Percentiles rank a stretch among this genome's conserved stretches.
These are phyloP conservation scores for Pyricularia sp. DNA, from an alignment of 2,329 filamentous ascomycete species.

Conservation along the genomic window DNA sequence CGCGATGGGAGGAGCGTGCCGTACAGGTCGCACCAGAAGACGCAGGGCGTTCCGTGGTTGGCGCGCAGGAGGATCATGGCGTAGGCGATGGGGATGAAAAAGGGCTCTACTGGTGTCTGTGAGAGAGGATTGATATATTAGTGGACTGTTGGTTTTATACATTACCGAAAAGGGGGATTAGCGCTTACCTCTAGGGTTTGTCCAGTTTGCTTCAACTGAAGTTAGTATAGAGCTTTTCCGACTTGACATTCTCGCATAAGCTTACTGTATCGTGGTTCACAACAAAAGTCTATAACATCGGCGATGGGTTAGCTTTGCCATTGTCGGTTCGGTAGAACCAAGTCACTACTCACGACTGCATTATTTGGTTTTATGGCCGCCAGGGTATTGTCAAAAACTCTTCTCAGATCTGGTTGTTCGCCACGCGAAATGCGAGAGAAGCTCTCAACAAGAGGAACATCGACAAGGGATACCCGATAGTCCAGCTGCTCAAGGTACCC, in stretches of 20 bases:
- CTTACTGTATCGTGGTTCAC: conserved; percentile 56
- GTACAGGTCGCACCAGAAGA: conserved; percentile 65
- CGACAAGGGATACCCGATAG: conserved; percentile 49
- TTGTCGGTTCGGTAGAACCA: background rate
- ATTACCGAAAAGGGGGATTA: conserved; percentile 16
- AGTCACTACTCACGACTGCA: conserved; percentile 38
- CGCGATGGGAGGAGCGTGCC: conserved; percentile 42
- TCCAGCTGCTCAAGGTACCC: conserved; percentile 48
- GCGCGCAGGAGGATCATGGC: conserved; percentile 54
- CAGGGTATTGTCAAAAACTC: conserved; percentile 48
- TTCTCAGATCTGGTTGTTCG: conserved; percentile 45
- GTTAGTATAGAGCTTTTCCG: background rate
- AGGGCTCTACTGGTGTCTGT: conserved; percentile 47
- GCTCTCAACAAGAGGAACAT: conserved; percentile 56
- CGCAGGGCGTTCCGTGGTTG: conserved; percentile 50
- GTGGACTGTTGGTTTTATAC: background rate
- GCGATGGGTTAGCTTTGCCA: background rate
- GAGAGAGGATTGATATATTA: background rate
- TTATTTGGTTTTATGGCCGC: conserved; percentile 42
- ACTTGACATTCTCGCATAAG: background rate
- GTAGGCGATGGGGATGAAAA: conserved; percentile 60
- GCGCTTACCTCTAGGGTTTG: conserved; percentile 1
- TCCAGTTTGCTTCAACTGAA: background rate
- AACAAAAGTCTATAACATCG: conserved; percentile 43
- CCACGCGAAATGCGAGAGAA: conserved; percentile 50